Percentiles rank a stretch among this genome's conserved stretches.
Evolutionary conservation across 75 land plant genomes (phyloP).

Genomic region (Chamaecyparis obtusa): DNA sequence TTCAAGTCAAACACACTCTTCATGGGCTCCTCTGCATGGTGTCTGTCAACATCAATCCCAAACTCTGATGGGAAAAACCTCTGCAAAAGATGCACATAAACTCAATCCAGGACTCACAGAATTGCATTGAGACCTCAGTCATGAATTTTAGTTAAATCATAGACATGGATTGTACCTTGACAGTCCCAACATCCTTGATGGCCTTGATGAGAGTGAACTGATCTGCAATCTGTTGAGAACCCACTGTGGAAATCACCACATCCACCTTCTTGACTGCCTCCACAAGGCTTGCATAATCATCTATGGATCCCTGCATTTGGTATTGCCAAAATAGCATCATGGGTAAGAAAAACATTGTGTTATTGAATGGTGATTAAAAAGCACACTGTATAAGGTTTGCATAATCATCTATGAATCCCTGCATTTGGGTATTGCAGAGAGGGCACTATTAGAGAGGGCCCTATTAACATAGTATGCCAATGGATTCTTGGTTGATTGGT

Average conservation of each 20-base stretch:
- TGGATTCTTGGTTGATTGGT: no score
- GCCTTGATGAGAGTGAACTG: slow-evolving; percentile 43
- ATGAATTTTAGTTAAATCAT: neutral
- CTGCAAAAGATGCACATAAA: slow-evolving; percentile 16
- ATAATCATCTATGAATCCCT: no score
- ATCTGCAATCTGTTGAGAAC: slow-evolving; percentile 16
- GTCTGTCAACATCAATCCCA: slow-evolving; percentile 38
- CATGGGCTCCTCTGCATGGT: slow-evolving; percentile 11
- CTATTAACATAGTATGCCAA: no score
- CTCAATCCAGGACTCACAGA: neutral
- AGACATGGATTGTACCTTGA: slow-evolving; percentile 18
- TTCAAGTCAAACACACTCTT: slow-evolving; percentile 24
- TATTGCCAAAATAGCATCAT: neutral
- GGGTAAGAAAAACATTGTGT: no score
- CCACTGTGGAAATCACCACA: slow-evolving; percentile 45
- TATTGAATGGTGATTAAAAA: no score
- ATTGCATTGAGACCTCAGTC: no score
- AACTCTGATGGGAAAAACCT: slow-evolving; percentile 57
- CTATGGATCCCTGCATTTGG: slow-evolving; percentile 40
- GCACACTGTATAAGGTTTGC: no score
- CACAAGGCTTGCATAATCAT: slow-evolving; percentile 45
- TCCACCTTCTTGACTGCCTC: slow-evolving; percentile 40
- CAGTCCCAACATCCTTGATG: slow-evolving; percentile 8
- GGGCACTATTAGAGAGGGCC: no score
- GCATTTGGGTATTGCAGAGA: no score